Evolutionary conservation across 2,329 filamentous ascomycete species (phyloP).

Genomic region (Incumbomyces delicatus): DNA sequence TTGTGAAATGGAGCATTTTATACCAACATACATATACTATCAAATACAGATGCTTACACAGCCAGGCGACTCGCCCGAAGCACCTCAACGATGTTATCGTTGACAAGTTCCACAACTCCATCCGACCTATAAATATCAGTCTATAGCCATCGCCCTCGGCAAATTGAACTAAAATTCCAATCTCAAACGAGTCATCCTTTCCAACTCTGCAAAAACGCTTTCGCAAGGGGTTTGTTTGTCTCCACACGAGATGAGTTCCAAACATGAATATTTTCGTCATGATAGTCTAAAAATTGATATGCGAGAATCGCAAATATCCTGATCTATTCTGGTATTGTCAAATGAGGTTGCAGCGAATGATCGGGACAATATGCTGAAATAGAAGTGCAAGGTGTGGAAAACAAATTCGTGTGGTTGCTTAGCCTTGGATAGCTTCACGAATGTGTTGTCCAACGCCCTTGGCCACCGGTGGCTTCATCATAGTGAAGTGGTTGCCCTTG

Average conservation of each 20-base stretch:
- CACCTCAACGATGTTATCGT: neutral
- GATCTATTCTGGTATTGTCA: constrained; percentile 9
- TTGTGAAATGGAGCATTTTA: constrained; percentile 2
- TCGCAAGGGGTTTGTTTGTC: neutral
- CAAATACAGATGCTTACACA: constrained; percentile 4
- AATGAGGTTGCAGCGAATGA: constrained; percentile 5
- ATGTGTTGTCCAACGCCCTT: constrained; percentile 21
- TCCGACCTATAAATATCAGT: neutral
- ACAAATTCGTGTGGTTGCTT: constrained; percentile 8
- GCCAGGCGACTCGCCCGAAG: constrained; percentile 6
- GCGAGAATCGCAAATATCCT: constrained; percentile 8
- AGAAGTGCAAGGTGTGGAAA: neutral
- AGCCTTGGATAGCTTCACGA: constrained; percentile 15
- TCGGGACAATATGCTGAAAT: constrained; percentile 1
- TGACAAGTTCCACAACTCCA: neutral
- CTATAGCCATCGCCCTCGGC: too few species aligned
- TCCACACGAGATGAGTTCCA: neutral
- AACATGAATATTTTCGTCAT: neutral
- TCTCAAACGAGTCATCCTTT: neutral
- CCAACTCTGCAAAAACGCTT: neutral
- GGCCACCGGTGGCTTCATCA: constrained; percentile 28
- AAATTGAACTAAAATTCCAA: too few species aligned
- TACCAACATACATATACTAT: constrained; percentile 1
- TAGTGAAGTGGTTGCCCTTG: constrained; percentile 32
- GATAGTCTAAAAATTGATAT: constrained; percentile 1